Evolutionary conservation across 2,329 filamentous ascomycete species (phyloP).

Genomic region (Orbilia blumenaviensis): DNA sequence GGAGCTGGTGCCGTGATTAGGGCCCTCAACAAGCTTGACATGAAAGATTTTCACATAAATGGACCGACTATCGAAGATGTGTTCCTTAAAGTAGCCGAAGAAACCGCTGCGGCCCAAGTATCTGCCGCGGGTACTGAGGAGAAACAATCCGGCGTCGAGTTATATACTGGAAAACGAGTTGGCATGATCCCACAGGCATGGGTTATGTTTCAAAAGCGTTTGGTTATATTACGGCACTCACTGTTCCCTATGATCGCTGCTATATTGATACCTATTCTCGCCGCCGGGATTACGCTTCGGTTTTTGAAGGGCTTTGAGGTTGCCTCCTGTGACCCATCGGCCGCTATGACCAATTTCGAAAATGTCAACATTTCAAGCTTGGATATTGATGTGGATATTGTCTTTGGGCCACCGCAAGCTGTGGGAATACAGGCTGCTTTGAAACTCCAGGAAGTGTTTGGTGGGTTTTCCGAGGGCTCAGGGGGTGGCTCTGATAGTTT

Average conservation of each 20-base stretch:
- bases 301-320: conserved; percentile 71
- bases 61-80: conserved; percentile 93
- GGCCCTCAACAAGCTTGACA: conserved; percentile 71
- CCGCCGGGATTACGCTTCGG: conserved; percentile 79
- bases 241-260: conserved; percentile 79
- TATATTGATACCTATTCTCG: conserved; percentile 79
- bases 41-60: conserved; percentile 82
- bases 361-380: conserved; percentile 45
- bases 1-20: conserved; percentile 77
- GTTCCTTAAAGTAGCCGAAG: conserved; percentile 84
- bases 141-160: conserved; percentile 64
- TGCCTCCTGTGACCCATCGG: conserved; percentile 66
- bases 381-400: conserved; percentile 40
- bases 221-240: conserved; percentile 79
- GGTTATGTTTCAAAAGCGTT: conserved; percentile 80
- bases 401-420: conserved; percentile 34
- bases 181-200: conserved; percentile 74
- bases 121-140: conserved; percentile 56
- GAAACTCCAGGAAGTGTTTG: conserved; percentile 35
- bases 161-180: conserved; percentile 75
- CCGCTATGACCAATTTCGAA: conserved; percentile 59
- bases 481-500: neutral
- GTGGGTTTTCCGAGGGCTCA: conserved; percentile 19
- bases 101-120: conserved; percentile 64
- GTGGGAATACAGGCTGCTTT: conserved; percentile 27